phyloP scores from a whole-genome alignment of 2,329 filamentous ascomycete species.

The Huntiella moniliformis region DNA sequence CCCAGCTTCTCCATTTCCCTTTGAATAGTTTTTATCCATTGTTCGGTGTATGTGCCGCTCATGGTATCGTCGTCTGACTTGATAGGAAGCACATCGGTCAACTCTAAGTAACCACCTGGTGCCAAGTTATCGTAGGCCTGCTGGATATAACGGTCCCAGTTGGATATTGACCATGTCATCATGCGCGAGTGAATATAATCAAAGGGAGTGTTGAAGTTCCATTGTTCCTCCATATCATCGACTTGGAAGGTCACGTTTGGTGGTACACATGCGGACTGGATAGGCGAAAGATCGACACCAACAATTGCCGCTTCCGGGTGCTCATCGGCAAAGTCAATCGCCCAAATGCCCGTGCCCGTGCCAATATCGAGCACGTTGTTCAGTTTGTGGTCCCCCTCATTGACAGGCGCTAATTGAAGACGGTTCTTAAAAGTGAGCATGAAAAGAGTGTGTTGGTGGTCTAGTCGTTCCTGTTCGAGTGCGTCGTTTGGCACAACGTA shows the following conservation, averaged over 20 bases:
- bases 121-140: constrained; percentile 21
- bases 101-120: constrained; percentile 19
- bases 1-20: constrained; percentile 18
- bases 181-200: constrained; percentile 23
- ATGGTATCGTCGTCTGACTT: constrained; percentile 19
- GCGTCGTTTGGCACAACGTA: constrained; percentile 17
- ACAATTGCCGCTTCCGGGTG: constrained; percentile 18
- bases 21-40: constrained; percentile 17
- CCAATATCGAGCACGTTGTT: constrained; percentile 18
- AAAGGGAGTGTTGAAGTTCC: constrained; percentile 22
- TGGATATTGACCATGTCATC: constrained; percentile 16
- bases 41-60: constrained; percentile 15
- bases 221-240: constrained; percentile 24
- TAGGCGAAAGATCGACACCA: constrained; percentile 25
- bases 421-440: constrained; percentile 15
- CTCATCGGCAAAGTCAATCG: constrained; percentile 18
- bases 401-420: constrained; percentile 14
- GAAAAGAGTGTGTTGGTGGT: constrained; percentile 17
- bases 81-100: constrained; percentile 17
- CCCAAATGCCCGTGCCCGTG: constrained; percentile 19
- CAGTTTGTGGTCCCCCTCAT: constrained; percentile 8
- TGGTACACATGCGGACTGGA: constrained; percentile 25
- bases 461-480: constrained; percentile 16
- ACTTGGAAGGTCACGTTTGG: constrained; percentile 30
- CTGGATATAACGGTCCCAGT: constrained; percentile 19